phyloP scores from a whole-genome alignment of 129 eudicot genomes.

The Chrysanthemum lavandulifolium region DNA sequence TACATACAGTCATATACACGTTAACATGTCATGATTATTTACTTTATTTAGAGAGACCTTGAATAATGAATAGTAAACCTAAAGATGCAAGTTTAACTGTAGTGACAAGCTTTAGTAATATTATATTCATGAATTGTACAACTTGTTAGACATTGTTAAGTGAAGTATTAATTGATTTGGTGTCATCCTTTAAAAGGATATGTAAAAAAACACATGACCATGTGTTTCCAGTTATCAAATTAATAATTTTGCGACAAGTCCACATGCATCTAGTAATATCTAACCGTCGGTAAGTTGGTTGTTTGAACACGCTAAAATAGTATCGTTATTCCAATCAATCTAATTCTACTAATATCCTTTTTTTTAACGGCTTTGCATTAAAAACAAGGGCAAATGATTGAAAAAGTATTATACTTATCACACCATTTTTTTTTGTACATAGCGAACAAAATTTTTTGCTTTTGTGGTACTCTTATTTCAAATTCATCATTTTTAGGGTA shows the following conservation, averaged over 20 bases:
- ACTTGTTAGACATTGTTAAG: conserved; percentile 6
- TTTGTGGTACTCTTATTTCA: too few species aligned
- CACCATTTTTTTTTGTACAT: too few species aligned
- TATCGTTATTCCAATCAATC: too few species aligned
- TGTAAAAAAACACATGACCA: neutral
- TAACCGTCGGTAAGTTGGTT: neutral
- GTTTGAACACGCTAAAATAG: too few species aligned
- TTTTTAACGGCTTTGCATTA: too few species aligned
- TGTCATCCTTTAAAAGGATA: neutral
- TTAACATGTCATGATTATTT: neutral
- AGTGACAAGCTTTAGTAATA: neutral
- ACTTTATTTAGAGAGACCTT: neutral
- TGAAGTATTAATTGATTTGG: neutral
- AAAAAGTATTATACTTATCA: too few species aligned
- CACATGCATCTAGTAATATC: neutral
- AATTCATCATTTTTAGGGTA: too few species aligned
- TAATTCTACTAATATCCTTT: too few species aligned
- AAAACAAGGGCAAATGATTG: too few species aligned
- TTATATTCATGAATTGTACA: neutral
- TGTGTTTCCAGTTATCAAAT: neutral
- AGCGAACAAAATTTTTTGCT: too few species aligned
- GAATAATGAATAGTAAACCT: neutral
- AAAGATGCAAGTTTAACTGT: neutral
- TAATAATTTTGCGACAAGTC: neutral
- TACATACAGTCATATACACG: neutral